Base-by-base conservation (phyloP, 2,329 filamentous ascomycete genomes). In the Nothophoma quercina region DNA sequence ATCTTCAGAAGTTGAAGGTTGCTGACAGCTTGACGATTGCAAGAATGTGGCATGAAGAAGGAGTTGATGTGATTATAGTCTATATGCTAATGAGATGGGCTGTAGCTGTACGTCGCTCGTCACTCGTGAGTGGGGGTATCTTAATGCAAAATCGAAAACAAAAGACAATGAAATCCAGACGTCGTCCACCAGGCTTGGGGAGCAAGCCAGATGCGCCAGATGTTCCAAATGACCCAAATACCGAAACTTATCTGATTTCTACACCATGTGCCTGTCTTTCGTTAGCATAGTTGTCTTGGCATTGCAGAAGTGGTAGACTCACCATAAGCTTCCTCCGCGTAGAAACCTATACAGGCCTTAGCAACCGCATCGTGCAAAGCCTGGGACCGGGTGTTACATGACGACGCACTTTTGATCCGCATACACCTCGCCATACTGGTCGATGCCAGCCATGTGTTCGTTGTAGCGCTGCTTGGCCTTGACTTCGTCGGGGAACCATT, bases 401-500 rank as follows among this genome's bases (percentile, higher is more conserved):
- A 88, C 69, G 19, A 68, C 66, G 65, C 88, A 90, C 56, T 82
- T 80, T 29, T 62, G 56, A 43, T 79, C 77, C 56, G 80, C 83
- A 69, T 90, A 89, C 38, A 79, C 77, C 42, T 86, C 83, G 1
- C 89, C 89, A 64, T 88, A 91, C 58, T 87, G 80, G 69, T 92
- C 89, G 44, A 87, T 81, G 4, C 88, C 87, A n/a, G 87, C 84
- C 68, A 90, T 89, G 15, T 84, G 81, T 69, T 95, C 89, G 66
- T 93, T 93, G 48, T 88, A 85, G 61, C 80, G 79, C 43, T 82
- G 78, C 58, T 82, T 77, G 36, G 79, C 75, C 65, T 80, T 81
- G 39, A 84, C 83, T 71, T 96, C 91, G 46, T 91, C 86, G 1
- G 88, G 87, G 60, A 96, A 96, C 73, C 91, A 92, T 52, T 84